Percentiles rank a stretch among this genome's conserved stretches.
Evolutionary conservation across 257 asterid species (phyloP).

Genomic region (Galeopsis tetrahit): DNA sequence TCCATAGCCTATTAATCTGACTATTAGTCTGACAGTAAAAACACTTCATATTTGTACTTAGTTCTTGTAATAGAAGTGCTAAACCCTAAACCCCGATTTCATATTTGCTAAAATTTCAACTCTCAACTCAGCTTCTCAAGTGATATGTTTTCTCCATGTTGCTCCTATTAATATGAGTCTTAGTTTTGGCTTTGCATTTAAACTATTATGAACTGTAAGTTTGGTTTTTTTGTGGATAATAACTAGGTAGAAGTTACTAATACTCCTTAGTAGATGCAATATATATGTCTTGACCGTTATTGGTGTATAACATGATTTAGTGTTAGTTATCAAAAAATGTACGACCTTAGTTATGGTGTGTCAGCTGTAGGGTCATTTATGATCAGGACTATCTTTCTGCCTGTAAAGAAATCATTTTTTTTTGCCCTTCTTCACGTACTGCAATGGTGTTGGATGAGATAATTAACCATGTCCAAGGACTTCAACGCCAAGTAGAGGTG

Average conservation of each 20-base stretch:
- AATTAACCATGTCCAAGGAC: slow-evolving; percentile 89
- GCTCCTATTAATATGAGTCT: background rate
- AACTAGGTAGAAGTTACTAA: background rate
- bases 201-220: too few relatives aligned
- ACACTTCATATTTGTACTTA: too few relatives aligned
- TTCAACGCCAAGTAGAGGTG: slow-evolving; percentile 98
- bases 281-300: background rate
- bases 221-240: too few relatives aligned
- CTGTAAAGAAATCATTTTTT: background rate
- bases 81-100: too few relatives aligned
- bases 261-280: background rate
- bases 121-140: background rate
- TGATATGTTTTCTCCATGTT: background rate
- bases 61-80: too few relatives aligned
- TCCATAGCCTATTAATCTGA: too few relatives aligned
- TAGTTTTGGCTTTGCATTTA: slow-evolving; percentile 6
- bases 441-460: slow-evolving; percentile 97
- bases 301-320: background rate
- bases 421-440: slow-evolving; percentile 66
- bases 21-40: too few relatives aligned
- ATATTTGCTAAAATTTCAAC: too few relatives aligned
- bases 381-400: background rate
- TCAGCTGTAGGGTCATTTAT: background rate
- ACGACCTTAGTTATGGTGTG: background rate
- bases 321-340: background rate